Evolutionary conservation across 139 green algal species (phyloP), one percentile per base, ranked within the genome.

Genomic region (Chlorella sp.): DNA sequence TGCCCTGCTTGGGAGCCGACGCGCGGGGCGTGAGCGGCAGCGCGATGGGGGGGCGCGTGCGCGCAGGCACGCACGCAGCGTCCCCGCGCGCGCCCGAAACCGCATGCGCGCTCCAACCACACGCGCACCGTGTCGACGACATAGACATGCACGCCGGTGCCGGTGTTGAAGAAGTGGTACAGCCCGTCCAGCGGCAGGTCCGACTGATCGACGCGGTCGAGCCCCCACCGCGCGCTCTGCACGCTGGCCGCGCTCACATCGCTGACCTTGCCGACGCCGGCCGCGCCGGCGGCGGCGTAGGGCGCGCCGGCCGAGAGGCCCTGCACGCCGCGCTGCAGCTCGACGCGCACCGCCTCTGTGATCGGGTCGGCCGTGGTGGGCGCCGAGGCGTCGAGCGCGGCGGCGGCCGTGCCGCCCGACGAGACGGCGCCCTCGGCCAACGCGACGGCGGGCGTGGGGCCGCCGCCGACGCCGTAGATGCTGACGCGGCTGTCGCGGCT

Each of bases 141-240:
- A 75, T 95, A 95, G 8, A 88, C 86, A 31, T 93, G 81, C 19
- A 95, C 84, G 15, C 84, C 87, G 6, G 67, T 83, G 8, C 87
- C 88, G 60, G 81, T 58, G 67, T 46, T 68, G 15, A 73, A 69
- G 59, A 87, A 90, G 11, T 81, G 41, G 64, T 88, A 95, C 29
- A 71, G 67, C 7, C 70, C 41, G 53, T 94, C 87, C 45, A 95
- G 82, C 3, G 88, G 90, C 76, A 93, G 73, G 11, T 1, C 21
- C 0, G 64, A 41, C 72, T 95, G 88, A 51, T 94, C 90, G 1
- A 95, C 58, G 7, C 85, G 79, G 77, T 94, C 87, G 56, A 95
- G 79, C 40, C 88, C 84, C 88, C 88, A 93, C 41, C n/a, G n/a
- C n/a, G n/a, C n/a, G n/a, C n/a, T n/a, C n/a, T n/a, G n/a, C n/a